These are phyloP conservation scores for Claviceps citrina DNA, from an alignment of 2,329 filamentous ascomycete genomes.

Conservation along the genomic window DNA sequence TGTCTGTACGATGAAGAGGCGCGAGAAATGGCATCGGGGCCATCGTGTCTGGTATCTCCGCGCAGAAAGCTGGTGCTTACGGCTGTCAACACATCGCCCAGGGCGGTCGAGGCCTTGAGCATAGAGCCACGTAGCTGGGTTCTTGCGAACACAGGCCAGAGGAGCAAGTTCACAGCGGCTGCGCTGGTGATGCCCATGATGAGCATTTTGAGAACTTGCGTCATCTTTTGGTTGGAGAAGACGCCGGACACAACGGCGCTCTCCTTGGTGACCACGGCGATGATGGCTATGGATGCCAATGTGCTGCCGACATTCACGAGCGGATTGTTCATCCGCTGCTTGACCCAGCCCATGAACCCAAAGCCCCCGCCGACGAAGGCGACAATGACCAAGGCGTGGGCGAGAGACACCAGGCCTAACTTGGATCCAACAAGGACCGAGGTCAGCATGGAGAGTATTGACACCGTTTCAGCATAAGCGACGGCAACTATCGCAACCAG, in stretches of 20 bases:
- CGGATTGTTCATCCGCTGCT: slow-evolving; percentile 58
- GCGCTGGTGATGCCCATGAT: slow-evolving; percentile 58
- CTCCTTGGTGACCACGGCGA: slow-evolving; percentile 75
- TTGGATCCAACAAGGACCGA: slow-evolving; percentile 58
- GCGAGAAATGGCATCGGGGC: slow-evolving; percentile 4
- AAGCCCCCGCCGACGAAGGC: slow-evolving; percentile 70
- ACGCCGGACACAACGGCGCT: slow-evolving; percentile 62
- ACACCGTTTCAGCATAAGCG: slow-evolving; percentile 49
- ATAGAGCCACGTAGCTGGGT: slow-evolving; percentile 54
- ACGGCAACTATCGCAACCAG: slow-evolving; percentile 61
- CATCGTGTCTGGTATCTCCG: slow-evolving; percentile 25
- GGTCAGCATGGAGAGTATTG: slow-evolving; percentile 66
- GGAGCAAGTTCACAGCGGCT: slow-evolving; percentile 51
- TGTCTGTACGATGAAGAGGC: slow-evolving; percentile 35
- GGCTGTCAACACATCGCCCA: slow-evolving; percentile 62
- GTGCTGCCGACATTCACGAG: slow-evolving; percentile 70
- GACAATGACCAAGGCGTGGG: slow-evolving; percentile 60
- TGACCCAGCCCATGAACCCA: slow-evolving; percentile 70
- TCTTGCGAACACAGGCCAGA: slow-evolving; percentile 63
- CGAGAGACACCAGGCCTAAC: slow-evolving; percentile 49
- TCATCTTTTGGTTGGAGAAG: slow-evolving; percentile 47
- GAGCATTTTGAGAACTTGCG: slow-evolving; percentile 55
- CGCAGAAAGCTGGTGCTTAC: slow-evolving; percentile 71
- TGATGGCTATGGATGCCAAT: slow-evolving; percentile 66
- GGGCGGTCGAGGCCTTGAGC: slow-evolving; percentile 53